These are phyloP conservation scores for Aureoboletus auriporus DNA, from an alignment of 768 basidiomycete genomes.

Conservation along the genomic window DNA sequence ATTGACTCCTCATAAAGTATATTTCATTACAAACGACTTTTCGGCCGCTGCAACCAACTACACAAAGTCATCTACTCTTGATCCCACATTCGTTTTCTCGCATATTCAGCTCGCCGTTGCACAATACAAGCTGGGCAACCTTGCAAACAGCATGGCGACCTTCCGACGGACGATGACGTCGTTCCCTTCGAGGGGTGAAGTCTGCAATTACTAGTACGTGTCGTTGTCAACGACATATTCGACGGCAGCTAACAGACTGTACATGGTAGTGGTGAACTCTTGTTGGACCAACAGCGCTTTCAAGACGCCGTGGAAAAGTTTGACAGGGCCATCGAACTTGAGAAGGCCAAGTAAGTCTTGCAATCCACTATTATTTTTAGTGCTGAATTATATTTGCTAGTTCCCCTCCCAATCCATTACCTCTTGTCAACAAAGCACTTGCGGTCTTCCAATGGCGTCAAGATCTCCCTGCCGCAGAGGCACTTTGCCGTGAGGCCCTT, in stretches of 20 bases:
- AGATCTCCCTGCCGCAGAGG: constrained; percentile 77
- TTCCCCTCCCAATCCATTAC: constrained; percentile 77
- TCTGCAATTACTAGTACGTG: constrained; percentile 90
- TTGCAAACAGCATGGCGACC: constrained; percentile 81
- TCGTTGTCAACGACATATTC: not conserved
- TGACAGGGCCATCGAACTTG: constrained; percentile 85
- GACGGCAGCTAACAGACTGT: not conserved
- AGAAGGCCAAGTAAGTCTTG: constrained; percentile 61
- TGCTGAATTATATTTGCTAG: constrained; percentile 14
- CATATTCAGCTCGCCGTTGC: constrained; percentile 98
- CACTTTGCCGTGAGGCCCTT: constrained; percentile 84
- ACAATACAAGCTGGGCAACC: constrained; percentile 84
- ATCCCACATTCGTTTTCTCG: constrained; percentile 88
- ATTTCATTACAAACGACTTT: constrained; percentile 94
- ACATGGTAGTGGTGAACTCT: constrained; percentile 75
- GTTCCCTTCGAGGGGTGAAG: constrained; percentile 87
- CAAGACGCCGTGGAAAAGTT: constrained; percentile 90
- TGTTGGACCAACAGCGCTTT: constrained; percentile 88
- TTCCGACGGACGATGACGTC: constrained; percentile 81
- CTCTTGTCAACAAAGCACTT: constrained; percentile 97
- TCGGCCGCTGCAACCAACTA: constrained; percentile 86
- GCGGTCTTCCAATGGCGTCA: constrained; percentile 95
- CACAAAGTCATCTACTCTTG: constrained; percentile 82
- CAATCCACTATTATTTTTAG: not conserved
- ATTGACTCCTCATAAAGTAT: constrained; percentile 44